Conservation (phyloP, 225 moss, liverwort and hornwort species). For the Sphagnum tenellum region DNA sequence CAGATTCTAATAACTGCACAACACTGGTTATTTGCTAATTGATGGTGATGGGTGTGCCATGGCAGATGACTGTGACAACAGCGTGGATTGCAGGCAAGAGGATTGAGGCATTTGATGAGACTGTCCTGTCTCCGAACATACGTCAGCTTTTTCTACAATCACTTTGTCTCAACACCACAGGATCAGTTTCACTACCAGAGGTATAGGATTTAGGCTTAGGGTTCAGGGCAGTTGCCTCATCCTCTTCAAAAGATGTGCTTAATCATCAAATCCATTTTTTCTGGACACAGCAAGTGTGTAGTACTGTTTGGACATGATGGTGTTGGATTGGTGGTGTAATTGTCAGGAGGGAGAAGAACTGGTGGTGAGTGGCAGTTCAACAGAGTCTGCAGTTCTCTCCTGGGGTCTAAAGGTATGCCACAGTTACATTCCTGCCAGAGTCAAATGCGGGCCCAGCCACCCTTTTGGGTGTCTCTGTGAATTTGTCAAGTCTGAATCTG, state of each 20-base stretch:
- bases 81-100: slow-evolving; percentile 53
- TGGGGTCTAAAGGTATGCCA: slow-evolving; percentile 68
- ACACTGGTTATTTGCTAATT: too few species aligned
- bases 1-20: too few species aligned
- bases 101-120: slow-evolving; percentile 37
- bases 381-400: slow-evolving; percentile 64
- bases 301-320: too few species aligned
- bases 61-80: slow-evolving; percentile 71
- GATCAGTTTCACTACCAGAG: slow-evolving; percentile 55
- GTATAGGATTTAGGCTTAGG: slow-evolving; percentile 9
- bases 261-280: too few species aligned
- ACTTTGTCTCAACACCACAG: slow-evolving; percentile 67
- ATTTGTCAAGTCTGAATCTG: too few species aligned
- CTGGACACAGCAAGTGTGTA: too few species aligned
- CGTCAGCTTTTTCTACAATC: slow-evolving; percentile 32
- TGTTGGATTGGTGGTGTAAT: neutral
- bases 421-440: neutral
- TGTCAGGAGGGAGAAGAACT: slow-evolving; percentile 39
- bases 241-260: too few species aligned
- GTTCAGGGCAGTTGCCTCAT: too few species aligned
- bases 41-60: too few species aligned
- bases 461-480: too few species aligned
- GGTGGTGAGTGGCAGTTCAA: slow-evolving; percentile 88
- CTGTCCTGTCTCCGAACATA: slow-evolving; percentile 19
- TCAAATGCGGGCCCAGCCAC: too few species aligned